A percentile compares a stretch with the other conserved stretches of the same genome.
These are phyloP conservation scores for Melocanna baccifera DNA, from an alignment of 176 grass and related monocot species.

Conservation along the genomic window DNA sequence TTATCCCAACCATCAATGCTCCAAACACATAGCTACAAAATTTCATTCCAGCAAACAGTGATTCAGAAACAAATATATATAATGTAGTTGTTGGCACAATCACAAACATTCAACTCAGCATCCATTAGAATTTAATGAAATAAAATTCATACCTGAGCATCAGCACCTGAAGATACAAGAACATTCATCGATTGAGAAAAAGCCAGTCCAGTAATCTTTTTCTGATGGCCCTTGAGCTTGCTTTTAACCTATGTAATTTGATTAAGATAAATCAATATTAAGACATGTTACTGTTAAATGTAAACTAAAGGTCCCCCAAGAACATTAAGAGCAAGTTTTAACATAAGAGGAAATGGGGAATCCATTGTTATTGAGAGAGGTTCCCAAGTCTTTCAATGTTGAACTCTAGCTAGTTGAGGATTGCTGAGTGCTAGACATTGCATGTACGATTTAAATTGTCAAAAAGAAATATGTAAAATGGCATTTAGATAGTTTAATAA, in stretches of 20 bases:
- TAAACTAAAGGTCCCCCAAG: neutral
- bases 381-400: neutral
- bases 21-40: slow-evolving; percentile 82
- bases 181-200: slow-evolving; percentile 93
- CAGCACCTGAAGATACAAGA: slow-evolving; percentile 92
- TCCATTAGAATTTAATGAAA: neutral
- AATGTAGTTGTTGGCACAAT: neutral
- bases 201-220: slow-evolving; percentile 95
- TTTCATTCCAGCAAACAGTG: slow-evolving; percentile 19
- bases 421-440: neutral
- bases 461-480: slow-evolving; percentile 3
- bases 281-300: neutral
- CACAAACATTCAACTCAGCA: slow-evolving; percentile 8
- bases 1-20: slow-evolving; percentile 98
- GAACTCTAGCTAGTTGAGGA: neutral
- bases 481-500: neutral
- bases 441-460: neutral
- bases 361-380: neutral
- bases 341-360: neutral
- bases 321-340: neutral
- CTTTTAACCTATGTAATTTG: slow-evolving; percentile 64
- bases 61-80: neutral
- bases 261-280: neutral
- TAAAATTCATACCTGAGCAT: slow-evolving; percentile 75
- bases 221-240: slow-evolving; percentile 96